These are phyloP conservation scores for Pelargonium citronellum DNA, from an alignment of 441 rosid species.

Conservation along the genomic window DNA sequence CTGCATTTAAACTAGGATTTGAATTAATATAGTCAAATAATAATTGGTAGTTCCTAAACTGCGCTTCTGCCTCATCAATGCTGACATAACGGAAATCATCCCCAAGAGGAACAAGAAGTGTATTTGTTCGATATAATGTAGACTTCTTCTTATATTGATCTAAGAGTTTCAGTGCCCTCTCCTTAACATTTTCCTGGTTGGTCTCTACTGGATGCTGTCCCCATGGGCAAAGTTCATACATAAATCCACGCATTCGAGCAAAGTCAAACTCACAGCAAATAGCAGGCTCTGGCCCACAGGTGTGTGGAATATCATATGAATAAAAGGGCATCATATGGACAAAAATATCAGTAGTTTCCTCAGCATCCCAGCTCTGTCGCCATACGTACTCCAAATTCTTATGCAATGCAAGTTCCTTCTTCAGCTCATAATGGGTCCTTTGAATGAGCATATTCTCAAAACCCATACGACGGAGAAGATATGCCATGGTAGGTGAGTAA, in stretches of 20 bases:
- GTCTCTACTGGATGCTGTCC: slow-evolving; percentile 65
- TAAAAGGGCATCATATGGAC: slow-evolving; percentile 99
- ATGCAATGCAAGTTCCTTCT: slow-evolving; percentile 84
- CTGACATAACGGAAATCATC: slow-evolving; percentile 89
- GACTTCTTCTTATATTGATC: slow-evolving; percentile 96
- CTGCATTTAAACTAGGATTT: slow-evolving; percentile 72
- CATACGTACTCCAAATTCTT: slow-evolving; percentile 87
- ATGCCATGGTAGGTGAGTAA: slow-evolving; percentile 94
- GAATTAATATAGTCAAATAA: slow-evolving; percentile 89
- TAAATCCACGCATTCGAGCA: slow-evolving; percentile 55
- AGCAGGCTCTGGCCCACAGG: slow-evolving; percentile 99
- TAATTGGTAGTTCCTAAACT: slow-evolving; percentile 81
- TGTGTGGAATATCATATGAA: slow-evolving; percentile 92
- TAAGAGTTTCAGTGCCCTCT: slow-evolving; percentile 67
- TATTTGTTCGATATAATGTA: slow-evolving; percentile 75
- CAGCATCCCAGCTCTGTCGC: slow-evolving; percentile 96
- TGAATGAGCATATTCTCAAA: slow-evolving; percentile 97
- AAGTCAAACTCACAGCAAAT: slow-evolving; percentile 96
- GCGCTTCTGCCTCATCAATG: slow-evolving; percentile 84
- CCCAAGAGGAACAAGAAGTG: slow-evolving; percentile 91
- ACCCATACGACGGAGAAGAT: slow-evolving; percentile 95
- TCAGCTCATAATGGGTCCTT: slow-evolving; percentile 94
- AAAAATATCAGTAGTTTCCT: slow-evolving; percentile 87
- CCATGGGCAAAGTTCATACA: slow-evolving; percentile 85
- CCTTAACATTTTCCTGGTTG: slow-evolving; percentile 67